Conservation (phyloP, 2,329 filamentous ascomycete species). For the Diaporthe sp. region DNA sequence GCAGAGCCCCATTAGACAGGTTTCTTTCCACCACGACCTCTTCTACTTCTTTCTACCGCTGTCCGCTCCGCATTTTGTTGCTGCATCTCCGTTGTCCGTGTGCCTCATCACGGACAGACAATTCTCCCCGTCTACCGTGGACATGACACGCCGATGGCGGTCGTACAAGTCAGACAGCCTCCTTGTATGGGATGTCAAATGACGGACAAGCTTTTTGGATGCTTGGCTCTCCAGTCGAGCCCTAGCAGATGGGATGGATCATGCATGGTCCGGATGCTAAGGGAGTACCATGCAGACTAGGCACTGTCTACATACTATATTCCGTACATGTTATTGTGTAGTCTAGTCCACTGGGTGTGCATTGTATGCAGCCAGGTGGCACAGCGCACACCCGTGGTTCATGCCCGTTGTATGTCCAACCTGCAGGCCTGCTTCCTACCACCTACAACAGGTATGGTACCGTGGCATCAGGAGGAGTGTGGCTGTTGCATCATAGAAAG, state of each 20-base stretch:
- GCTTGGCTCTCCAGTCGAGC: conserved; percentile 20
- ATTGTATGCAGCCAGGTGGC: conserved; percentile 6
- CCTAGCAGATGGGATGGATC: conserved; percentile 29
- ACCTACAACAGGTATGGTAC: background rate
- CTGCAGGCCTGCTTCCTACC: background rate
- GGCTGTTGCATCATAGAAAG: background rate
- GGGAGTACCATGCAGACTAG: background rate
- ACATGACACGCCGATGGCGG: conserved; percentile 18
- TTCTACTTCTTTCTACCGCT: background rate
- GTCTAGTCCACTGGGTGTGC: background rate
- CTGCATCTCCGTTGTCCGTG: background rate
- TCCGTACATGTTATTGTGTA: background rate
- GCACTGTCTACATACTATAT: background rate
- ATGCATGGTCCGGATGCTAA: conserved; percentile 1
- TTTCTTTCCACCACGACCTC: background rate
- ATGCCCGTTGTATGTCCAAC: background rate
- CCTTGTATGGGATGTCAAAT: background rate
- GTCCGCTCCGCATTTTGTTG: no score
- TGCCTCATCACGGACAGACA: conserved; percentile 2
- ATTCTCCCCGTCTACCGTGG: conserved; percentile 1
- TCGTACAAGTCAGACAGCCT: conserved; percentile 7
- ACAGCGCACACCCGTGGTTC: conserved; percentile 16
- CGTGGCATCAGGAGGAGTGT: conserved; percentile 1
- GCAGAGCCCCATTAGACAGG: background rate
- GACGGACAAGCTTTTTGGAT: conserved; percentile 31